Base-by-base conservation (phyloP, 2,329 filamentous ascomycete species). In the Davidsoniella virescens region DNA sequence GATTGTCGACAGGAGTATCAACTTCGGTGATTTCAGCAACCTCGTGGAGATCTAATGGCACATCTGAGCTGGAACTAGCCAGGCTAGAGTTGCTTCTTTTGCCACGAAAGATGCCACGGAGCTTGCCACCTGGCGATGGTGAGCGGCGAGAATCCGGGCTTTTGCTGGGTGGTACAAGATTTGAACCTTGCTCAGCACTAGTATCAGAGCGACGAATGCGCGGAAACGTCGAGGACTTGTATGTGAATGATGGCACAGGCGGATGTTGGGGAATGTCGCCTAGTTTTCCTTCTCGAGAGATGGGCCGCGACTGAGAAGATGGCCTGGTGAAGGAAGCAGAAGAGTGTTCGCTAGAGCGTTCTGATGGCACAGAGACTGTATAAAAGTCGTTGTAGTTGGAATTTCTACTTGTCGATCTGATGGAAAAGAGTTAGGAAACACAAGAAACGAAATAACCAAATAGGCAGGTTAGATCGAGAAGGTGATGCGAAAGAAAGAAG, bases 61-160 rank as follows among this genome's bases (percentile, higher is more conserved):
- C n/a, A 26, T 52, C 46, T 10, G 46, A 52, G 20, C 20, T 47
- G 8, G 51, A 47, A 12, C 65, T 69, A 23, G 63, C 59, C 7
- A 56, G 44, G 29, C 49, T 55, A n/a, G 54, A 49, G 23, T 50
- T 54, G 54, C 59, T 65, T 59, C 71, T 77, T 59, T 73, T 78
- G 42, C 71, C 67, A 52, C 67, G 75, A 59, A 92, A 86, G 10
- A 81, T 82, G 59, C 81, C 79, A 62, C 76, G 82, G 54, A 90
- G 68, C 59, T 80, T 84, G 59, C 78, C 76, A 47, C 75, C 78
- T 9, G 84, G 82, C 8, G 86, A 88, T 17, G 75, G 70, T 20
- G 78, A 78, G 53, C 82, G 75, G 56, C 33, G 45, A 14, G 50
- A 44, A 37, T 73, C 73, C 43, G 65, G 61, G 53, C 67, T 66